Conservation (phyloP, 768 basidiomycete species). For the Termitomyces titanicus region DNA sequence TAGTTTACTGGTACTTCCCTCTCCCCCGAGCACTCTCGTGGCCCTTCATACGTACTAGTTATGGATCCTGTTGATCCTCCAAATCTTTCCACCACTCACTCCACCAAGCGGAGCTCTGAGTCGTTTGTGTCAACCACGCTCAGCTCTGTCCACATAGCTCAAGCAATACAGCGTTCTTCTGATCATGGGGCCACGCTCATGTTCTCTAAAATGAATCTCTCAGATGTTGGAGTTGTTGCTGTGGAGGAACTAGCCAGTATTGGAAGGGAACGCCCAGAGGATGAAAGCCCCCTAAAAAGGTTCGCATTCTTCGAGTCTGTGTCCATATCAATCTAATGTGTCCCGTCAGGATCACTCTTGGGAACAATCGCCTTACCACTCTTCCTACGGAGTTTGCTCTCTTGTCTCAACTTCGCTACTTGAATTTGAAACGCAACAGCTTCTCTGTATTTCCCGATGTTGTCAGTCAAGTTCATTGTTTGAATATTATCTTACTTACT, state of each 20-base stretch:
- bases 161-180: conserved; percentile 61
- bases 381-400: conserved; percentile 74
- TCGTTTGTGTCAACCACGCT: conserved; percentile 32
- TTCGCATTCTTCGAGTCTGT: conserved; percentile 24
- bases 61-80: conserved; percentile 21
- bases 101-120: conserved; percentile 6
- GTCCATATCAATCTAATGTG: neutral
- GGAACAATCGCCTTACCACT: conserved; percentile 76
- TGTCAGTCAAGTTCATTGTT: conserved; percentile 44
- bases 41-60: neutral
- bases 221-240: conserved; percentile 72
- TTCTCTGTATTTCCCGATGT: conserved; percentile 84
- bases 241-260: conserved; percentile 71
- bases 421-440: conserved; percentile 83
- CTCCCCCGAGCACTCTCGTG: neutral
- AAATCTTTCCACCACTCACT: conserved; percentile 20
- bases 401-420: conserved; percentile 72
- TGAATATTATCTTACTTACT: conserved; percentile 3
- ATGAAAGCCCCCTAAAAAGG: conserved; percentile 59
- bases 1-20: neutral
- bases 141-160: conserved; percentile 53
- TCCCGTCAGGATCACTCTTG: conserved; percentile 70
- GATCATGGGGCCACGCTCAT: conserved; percentile 85
- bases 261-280: conserved; percentile 44
- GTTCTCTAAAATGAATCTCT: conserved; percentile 74